Base-by-base conservation (phyloP, 2,329 filamentous ascomycete genomes). In the Apiospora aurea region DNA sequence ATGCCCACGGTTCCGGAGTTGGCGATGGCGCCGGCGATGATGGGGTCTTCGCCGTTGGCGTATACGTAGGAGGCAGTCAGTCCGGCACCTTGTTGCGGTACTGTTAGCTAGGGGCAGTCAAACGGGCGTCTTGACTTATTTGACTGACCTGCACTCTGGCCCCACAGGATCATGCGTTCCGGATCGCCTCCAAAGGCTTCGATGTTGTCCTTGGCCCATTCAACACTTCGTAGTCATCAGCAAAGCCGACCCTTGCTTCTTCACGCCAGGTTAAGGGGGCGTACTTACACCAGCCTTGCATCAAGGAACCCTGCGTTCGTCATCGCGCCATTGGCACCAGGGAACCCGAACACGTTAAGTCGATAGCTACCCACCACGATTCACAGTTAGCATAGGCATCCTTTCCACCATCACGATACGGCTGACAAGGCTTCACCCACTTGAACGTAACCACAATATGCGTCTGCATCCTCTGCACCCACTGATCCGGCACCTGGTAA, bases 1-100 rank as follows among this genome's bases (percentile, higher is more conserved):
- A 34, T 16, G 2, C 53, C 53, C 14, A 61, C 29, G 44, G 74
- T 73, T n/a, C 66, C 66, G 3, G 66, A 68, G 41, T 46, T 68
- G 66, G 78, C 77, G 71, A 77, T 82, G 75, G 80, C 80, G 44
- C 79, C 81, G 71, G 81, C 82, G 67, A 82, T 81, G 21, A 80
- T 80, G 29, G 79, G 80, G 67, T 78, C 73, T 26, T 72, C 53
- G 11, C 67, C 67, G 29, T 75, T 72, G 21, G 72, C 70, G 51
- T 74, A 75, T 2, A 51, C 70, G 49, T 74, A 74, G 18, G 21
- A 24, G 2, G 44, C 61, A 1, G 70, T 61, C 8, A 70, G 47
- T 2, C 34, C 51, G 4, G 72, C 72, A 6, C 73, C 66, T 68
- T 44, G 4, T 26, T 1, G 24, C 2, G 2, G 11, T 4, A 67